A percentile compares a stretch with the other conserved stretches of the same genome.
Evolutionary conservation across 177 flowering plant genomes (phyloP).

Genomic region (Vitis hybrid): DNA sequence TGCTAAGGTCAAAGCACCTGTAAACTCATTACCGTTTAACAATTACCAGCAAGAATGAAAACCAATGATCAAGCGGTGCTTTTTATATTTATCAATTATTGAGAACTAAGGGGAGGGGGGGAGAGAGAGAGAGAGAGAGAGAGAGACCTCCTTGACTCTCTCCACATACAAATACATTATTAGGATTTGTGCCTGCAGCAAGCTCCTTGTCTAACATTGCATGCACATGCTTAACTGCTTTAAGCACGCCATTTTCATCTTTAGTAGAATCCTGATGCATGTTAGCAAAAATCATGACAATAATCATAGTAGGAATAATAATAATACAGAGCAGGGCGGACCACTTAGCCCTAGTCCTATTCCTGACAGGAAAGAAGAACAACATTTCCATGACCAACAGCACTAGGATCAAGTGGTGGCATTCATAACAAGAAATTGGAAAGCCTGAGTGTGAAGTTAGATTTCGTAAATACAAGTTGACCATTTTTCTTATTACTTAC

Average conservation of each 20-base stretch:
- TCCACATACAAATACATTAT: conserved; percentile 82
- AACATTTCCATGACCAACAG: no score
- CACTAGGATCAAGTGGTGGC: no score
- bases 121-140: neutral
- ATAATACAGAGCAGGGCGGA: no score
- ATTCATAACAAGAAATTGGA: no score
- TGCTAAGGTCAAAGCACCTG: conserved; percentile 94
- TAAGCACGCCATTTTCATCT: conserved; percentile 62
- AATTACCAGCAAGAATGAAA: neutral
- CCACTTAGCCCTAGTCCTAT: no score
- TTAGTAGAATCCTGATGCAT: conserved; percentile 66
- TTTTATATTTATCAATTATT: no score
- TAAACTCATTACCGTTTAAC: neutral
- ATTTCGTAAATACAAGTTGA: no score
- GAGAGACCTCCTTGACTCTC: conserved; percentile 94
- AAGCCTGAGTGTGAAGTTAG: no score
- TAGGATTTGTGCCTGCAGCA: conserved; percentile 70
- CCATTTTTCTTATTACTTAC: no score
- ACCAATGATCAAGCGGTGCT: neutral
- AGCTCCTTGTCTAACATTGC: conserved; percentile 84
- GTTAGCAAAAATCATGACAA: neutral
- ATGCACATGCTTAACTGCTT: conserved; percentile 83
- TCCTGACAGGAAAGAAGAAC: no score
- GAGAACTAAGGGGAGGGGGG: no score
- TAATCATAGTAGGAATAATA: no score